A percentile compares a stretch with the other conserved stretches of the same genome.
These are phyloP conservation scores for Mycena haematopus DNA, from an alignment of 768 basidiomycete genomes.

Conservation along the genomic window DNA sequence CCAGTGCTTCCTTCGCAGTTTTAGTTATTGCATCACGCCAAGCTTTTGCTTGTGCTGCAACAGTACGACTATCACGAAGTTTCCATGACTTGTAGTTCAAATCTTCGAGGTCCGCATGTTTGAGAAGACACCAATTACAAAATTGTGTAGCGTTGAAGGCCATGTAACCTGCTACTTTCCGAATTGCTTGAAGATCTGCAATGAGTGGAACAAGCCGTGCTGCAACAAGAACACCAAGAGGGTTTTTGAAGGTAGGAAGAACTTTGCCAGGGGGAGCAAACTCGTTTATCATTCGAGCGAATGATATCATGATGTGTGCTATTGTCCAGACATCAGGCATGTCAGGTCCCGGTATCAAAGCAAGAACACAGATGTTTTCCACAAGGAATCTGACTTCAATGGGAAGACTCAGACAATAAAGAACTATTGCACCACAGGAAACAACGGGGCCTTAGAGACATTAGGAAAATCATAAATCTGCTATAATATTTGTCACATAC, in stretches of 20 bases:
- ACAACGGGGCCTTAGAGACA: too few relatives aligned
- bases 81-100: background rate
- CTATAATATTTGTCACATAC: too few relatives aligned
- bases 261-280: background rate
- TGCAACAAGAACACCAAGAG: background rate
- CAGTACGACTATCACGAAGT: background rate
- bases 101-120: too few relatives aligned
- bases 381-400: background rate
- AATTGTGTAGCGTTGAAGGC: background rate
- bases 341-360: background rate
- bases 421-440: background rate
- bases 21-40: too few relatives aligned
- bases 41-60: too few relatives aligned
- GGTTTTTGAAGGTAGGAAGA: background rate
- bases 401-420: background rate
- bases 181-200: conserved; percentile 1
- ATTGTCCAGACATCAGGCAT: background rate
- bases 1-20: too few relatives aligned
- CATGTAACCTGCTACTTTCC: background rate
- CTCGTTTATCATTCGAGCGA: background rate
- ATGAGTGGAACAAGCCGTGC: background rate
- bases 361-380: background rate
- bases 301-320: background rate
- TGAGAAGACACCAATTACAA: background rate
- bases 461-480: too few relatives aligned